Conservation (phyloP, 23 red algal genomes). For the Gracilariopsis chorda region DNA sequence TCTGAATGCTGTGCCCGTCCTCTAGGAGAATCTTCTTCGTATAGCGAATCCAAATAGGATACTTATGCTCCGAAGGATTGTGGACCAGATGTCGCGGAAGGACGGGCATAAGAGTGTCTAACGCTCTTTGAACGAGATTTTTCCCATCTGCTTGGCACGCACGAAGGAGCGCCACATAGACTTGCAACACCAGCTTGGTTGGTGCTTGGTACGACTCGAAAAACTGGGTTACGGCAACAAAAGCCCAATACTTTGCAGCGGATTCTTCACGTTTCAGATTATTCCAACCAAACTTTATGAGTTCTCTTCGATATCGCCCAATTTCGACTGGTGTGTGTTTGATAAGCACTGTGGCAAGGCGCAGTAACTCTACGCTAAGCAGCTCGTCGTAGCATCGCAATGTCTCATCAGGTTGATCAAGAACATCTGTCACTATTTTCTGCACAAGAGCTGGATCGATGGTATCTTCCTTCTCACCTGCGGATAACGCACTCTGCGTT, state of each 20-base stretch:
- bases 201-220: constrained; percentile 97
- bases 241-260: constrained; percentile 95
- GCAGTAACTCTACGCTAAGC: constrained; percentile 83
- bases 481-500: background rate
- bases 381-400: constrained; percentile 61
- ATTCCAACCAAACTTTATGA: constrained; percentile 99
- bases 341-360: constrained; percentile 90
- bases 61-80: constrained; percentile 68
- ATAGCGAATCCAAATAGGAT: constrained; percentile 88
- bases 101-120: constrained; percentile 81
- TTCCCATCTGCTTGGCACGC: constrained; percentile 77
- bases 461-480: background rate
- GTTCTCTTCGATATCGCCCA: constrained; percentile 78
- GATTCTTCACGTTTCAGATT: constrained; percentile 97
- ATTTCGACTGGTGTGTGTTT: constrained; percentile 78
- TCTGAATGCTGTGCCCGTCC: constrained; percentile 80
- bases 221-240: constrained; percentile 90
- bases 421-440: constrained; percentile 61
- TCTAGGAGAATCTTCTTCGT: constrained; percentile 93
- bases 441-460: constrained; percentile 38
- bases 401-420: constrained; percentile 74
- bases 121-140: constrained; percentile 72
- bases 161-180: constrained; percentile 95
- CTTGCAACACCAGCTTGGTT: constrained; percentile 90
- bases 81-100: constrained; percentile 70